Evolutionary conservation across 495 filamentous ascomycete species (phyloP), one percentile per base, ranked within the genome.

Genomic region (Aspergillus leporis): DNA sequence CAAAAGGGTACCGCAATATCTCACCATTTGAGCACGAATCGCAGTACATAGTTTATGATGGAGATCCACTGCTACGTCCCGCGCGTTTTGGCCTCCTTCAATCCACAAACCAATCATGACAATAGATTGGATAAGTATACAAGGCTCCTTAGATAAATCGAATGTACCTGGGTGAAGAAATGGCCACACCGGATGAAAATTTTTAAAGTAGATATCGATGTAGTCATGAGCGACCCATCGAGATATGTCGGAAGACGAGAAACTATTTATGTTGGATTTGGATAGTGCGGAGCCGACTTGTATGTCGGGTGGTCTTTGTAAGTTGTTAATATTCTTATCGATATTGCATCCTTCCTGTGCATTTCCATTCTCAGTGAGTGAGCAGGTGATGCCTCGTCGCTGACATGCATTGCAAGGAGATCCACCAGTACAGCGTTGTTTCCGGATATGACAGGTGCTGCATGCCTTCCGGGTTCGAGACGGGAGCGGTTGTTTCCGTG

Each of bases 81-180:
- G 55, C 3, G 64, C 41, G 8, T 41, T 43, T 18, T 41, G 45
- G 14, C 55, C 48, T 0, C 61, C 63, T 53, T 57, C 47, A 1
- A 62, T 50, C 64, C 63, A 69, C 32, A 66, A 32, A 14, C 63
- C 66, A 4, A 69, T 62, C 49, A 57, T 59, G 14, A 66, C 30
- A 16, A 66, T 55, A 3, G 66, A 64, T 53, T 69, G 63, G 18
- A 69, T 8, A 12, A 69, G 63, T 13, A 69, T 28, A 32, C 55
- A 60, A 6, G 58, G 58, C 19, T 69, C 66, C 12, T 54, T 48
- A 6, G 49, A 7, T 3, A 46, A 16, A 5, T 66, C 52, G 25
- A 69, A 69, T 18, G 66, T 61, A 12, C 61, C 53, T 48, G 50
- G 51, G 50, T 69, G 63, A 2, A 69, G 36, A 32, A 69, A 64